These are phyloP conservation scores for Dioscorea zingiberensis DNA, from an alignment of 106 monocot species.

Conservation along the genomic window DNA sequence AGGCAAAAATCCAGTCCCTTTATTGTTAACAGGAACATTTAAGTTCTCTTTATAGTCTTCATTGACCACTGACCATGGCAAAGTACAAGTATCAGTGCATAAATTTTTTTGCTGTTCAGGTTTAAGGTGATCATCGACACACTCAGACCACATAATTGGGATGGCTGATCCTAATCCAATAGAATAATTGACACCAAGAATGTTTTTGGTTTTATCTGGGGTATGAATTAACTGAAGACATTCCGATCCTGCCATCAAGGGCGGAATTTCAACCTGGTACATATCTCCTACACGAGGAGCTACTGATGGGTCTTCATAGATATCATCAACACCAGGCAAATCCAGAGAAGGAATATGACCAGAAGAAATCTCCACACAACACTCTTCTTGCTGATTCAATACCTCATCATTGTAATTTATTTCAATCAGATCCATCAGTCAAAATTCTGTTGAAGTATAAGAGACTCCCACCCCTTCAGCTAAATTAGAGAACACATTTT, in stretches of 20 bases:
- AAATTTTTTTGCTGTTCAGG: neutral
- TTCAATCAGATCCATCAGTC: conserved; percentile 32
- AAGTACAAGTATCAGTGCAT: neutral
- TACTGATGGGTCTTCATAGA: conserved; percentile 36
- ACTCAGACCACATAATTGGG: conserved; percentile 49
- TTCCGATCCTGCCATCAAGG: conserved; percentile 20
- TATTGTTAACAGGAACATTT: neutral
- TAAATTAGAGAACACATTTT: no score
- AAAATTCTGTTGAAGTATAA: neutral
- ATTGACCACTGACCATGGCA: neutral
- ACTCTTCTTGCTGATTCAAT: conserved; percentile 12
- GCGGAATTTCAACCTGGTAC: conserved; percentile 72
- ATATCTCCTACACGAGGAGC: conserved; percentile 68
- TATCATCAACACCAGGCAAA: conserved; percentile 26
- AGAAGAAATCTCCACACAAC: conserved; percentile 20
- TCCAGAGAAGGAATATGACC: conserved; percentile 26
- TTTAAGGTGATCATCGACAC: conserved; percentile 2
- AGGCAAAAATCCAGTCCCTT: neutral
- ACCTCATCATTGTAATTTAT: conserved; percentile 8
- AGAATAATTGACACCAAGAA: conserved; percentile 11
- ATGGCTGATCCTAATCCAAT: conserved; percentile 34
- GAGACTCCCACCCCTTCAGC: no score
- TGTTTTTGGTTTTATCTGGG: neutral
- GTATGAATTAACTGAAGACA: conserved; percentile 5
- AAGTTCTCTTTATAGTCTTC: no score